These are phyloP conservation scores for Rutstroemia sp. DNA, from an alignment of 2,329 filamentous ascomycete species.

Conservation along the genomic window DNA sequence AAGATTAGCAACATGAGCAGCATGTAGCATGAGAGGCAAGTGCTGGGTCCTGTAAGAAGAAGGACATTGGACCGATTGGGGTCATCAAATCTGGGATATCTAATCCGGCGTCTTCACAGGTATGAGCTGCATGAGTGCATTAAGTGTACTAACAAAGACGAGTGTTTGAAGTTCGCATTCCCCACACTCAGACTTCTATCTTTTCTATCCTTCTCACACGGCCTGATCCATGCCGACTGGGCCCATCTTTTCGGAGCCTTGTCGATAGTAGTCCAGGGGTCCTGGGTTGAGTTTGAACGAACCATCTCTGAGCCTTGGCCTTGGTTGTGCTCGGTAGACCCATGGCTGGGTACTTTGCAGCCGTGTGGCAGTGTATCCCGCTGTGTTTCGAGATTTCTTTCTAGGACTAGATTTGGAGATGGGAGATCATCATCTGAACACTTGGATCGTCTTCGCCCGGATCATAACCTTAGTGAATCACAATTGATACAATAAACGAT, in stretches of 20 bases:
- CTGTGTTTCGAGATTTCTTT: slow-evolving; percentile 22
- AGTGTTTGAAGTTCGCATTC: slow-evolving; percentile 30
- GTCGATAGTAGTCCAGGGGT: slow-evolving; percentile 26
- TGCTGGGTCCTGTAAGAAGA: too few species aligned
- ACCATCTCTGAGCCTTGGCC: slow-evolving; percentile 7
- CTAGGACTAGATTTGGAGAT: slow-evolving; percentile 16
- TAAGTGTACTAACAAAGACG: slow-evolving; percentile 23
- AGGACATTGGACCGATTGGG: slow-evolving; percentile 10
- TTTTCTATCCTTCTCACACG: slow-evolving; percentile 11
- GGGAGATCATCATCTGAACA: slow-evolving; percentile 26
- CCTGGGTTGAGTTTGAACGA: slow-evolving; percentile 21
- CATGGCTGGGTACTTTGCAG: slow-evolving; percentile 13
- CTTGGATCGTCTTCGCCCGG: slow-evolving; percentile 23
- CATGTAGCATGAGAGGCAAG: too few species aligned
- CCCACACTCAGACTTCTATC: slow-evolving; percentile 21
- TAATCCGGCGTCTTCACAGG: not conserved
- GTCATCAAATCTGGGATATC: slow-evolving; percentile 14
- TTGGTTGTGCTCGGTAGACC: slow-evolving; percentile 16
- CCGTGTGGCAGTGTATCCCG: slow-evolving; percentile 15
- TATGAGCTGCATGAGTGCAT: slow-evolving; percentile 27
- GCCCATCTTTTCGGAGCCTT: slow-evolving; percentile 24
- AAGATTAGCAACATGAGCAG: not conserved
- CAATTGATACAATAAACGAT: slow-evolving; percentile 18
- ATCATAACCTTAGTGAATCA: slow-evolving; percentile 22
- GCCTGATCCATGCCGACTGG: slow-evolving; percentile 21